A percentile compares a stretch with the other conserved stretches of the same genome.
phyloP scores from a whole-genome alignment of 805 yeast genomes.

The Middelhovenomyces tepae region DNA sequence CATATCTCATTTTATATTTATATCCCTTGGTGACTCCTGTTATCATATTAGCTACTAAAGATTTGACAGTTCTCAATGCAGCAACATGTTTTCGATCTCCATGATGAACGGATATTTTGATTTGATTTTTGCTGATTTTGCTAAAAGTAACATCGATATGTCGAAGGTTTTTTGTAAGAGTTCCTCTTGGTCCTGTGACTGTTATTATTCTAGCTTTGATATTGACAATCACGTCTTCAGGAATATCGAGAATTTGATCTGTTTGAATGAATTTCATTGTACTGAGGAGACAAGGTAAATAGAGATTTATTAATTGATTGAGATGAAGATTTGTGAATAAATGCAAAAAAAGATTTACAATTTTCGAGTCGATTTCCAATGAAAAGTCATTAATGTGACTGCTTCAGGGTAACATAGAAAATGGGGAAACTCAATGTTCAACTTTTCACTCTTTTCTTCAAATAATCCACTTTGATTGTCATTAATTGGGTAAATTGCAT shows the following conservation, averaged over 20 bases:
- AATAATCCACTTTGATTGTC: too few relatives aligned
- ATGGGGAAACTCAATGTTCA: too few relatives aligned
- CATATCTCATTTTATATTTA: constrained; percentile 98
- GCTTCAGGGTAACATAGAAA: too few relatives aligned
- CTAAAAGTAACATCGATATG: constrained; percentile 87
- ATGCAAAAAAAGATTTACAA: too few relatives aligned
- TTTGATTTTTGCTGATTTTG: constrained; percentile 56
- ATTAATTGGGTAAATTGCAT: too few relatives aligned
- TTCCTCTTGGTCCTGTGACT: constrained; percentile 96
- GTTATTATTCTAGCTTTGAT: constrained; percentile 82
- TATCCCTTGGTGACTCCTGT: constrained; percentile 97
- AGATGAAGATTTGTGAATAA: too few relatives aligned
- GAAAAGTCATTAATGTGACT: too few relatives aligned
- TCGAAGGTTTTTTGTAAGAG: constrained; percentile 73
- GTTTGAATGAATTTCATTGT: constrained; percentile 72
- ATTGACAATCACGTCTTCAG: constrained; percentile 82
- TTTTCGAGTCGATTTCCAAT: too few relatives aligned
- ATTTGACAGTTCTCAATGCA: constrained; percentile 93
- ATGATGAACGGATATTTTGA: constrained; percentile 86
- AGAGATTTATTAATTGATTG: too few relatives aligned
- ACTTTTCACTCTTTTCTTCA: too few relatives aligned
- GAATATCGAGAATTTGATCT: constrained; percentile 69
- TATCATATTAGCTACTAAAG: constrained; percentile 82
- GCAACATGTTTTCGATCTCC: constrained; percentile 99
- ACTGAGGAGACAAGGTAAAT: too few relatives aligned